Percentiles rank a stretch among this genome's conserved stretches.
Conservation (phyloP, 169 alveolate species). For the Amoebophrya sp. region DNA sequence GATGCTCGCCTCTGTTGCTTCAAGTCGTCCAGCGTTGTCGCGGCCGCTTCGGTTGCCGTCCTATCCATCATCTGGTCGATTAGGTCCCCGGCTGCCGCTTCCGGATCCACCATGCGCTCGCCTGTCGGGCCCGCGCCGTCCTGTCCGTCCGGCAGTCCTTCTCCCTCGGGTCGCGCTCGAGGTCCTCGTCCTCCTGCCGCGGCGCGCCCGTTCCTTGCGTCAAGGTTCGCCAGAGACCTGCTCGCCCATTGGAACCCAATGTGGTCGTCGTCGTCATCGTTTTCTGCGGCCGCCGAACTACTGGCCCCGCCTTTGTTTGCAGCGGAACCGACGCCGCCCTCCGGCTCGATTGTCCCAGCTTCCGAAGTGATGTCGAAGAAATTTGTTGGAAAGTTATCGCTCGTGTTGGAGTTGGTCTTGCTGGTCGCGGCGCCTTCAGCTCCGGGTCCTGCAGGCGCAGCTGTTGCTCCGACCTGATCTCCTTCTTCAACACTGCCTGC, state of each 20-base stretch:
- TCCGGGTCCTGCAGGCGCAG: neutral
- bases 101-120: no score
- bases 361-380: neutral
- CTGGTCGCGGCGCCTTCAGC: neutral
- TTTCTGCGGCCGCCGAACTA: neutral
- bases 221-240: neutral
- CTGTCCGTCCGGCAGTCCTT: neutral
- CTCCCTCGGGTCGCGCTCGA: neutral
- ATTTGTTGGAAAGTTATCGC: neutral
- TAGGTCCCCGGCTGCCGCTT: neutral
- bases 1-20: neutral
- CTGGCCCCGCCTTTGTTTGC: neutral
- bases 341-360: neutral
- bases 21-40: neutral
- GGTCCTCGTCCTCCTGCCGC: neutral
- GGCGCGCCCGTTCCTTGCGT: neutral
- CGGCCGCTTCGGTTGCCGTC: neutral
- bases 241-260: neutral
- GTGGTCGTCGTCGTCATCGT: neutral
- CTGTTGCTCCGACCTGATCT: neutral
- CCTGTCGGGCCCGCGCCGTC: neutral
- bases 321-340: neutral
- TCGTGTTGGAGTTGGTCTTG: neutral
- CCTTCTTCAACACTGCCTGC: neutral
- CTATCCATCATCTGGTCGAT: neutral